Evolutionary conservation across 495 filamentous ascomycete genomes (phyloP).

Genomic region (Aspergillus steynii): DNA sequence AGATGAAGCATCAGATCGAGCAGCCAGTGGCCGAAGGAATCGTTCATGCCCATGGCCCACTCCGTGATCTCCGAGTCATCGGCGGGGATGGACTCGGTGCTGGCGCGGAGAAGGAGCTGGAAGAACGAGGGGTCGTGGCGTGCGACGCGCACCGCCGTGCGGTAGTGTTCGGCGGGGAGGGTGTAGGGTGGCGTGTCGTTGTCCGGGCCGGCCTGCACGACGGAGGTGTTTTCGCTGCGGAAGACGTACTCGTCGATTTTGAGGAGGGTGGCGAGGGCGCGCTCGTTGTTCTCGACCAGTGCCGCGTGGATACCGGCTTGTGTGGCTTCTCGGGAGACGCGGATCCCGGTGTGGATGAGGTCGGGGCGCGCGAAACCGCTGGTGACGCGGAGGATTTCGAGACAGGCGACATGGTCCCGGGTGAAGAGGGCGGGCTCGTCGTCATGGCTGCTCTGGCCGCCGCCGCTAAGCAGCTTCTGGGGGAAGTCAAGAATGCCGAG

Average conservation of each 20-base stretch:
- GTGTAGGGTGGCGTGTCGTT: constrained; percentile 17
- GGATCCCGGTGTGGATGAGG: constrained; percentile 9
- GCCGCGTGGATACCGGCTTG: constrained; percentile 41
- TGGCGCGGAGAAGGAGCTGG: constrained; percentile 37
- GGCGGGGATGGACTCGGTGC: constrained; percentile 40
- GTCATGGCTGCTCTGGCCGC: not conserved
- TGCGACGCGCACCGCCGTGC: constrained; percentile 25
- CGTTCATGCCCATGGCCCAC: constrained; percentile 34
- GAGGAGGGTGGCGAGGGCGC: constrained; percentile 36
- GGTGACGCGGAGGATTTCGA: constrained; percentile 40
- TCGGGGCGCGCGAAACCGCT: constrained; percentile 21
- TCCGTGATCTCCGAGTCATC: constrained; percentile 34
- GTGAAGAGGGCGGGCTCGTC: constrained; percentile 7
- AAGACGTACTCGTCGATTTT: constrained; percentile 42
- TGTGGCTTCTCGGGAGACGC: constrained; percentile 28
- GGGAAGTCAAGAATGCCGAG: constrained; percentile 29
- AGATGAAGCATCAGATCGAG: constrained; percentile 36
- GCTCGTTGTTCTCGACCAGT: constrained; percentile 28
- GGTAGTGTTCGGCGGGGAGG: constrained; percentile 33
- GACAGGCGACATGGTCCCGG: constrained; percentile 16
- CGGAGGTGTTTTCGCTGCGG: constrained; percentile 19
- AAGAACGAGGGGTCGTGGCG: constrained; percentile 31
- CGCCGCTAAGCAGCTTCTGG: constrained; percentile 15
- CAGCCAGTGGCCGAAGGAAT: constrained; percentile 36
- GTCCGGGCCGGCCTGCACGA: not conserved